Base-by-base conservation (phyloP, 148 eudicot species). In the Camellia lanceoleosa region DNA sequence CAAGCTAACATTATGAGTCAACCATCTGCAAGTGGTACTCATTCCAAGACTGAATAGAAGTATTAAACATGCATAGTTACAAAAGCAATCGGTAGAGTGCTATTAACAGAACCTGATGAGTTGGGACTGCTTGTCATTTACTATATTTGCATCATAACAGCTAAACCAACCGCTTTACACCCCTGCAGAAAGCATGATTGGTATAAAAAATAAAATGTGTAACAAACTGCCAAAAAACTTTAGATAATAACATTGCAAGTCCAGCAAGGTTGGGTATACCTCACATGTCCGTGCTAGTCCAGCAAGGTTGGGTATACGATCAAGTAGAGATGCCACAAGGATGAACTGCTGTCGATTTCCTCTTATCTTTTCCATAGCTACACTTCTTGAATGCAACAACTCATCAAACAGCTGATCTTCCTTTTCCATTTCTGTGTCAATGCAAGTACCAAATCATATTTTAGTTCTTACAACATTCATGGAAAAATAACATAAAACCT, bases 291-390 rank as follows among this genome's bases (percentile, higher is more conserved):
- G 90, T 52, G 95, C 97, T 81, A 97, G 82, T 73, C 99, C 99
- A 84, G 99, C 99, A 79, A 97, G 98, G 80, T 97, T 97, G 84
- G 99, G 99, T 87, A 97, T 89, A 60, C 99, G 98, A 86, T 97
- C 99, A 81, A 97, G 80, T 18, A 97, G 87, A 49, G 99, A 94
- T 19, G 98, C 99, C 61, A 94, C 92, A 77, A 97, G 88, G 82
- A 97, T 87, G 63, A 97, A 77, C 61, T 92, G 85, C 79, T 97
- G 99, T 72, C 95, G 84, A 78, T 90, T 89, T 72, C 92, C 91
- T 71, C 84, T 94, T 41, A 90, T 81, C 82, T 86, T 92, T 76
- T 91, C 90, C 80, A 86, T 73, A n/a, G 84, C 88, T 41, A 68
- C 55, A 74, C 82, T 82, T 91, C 92, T 90, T 64, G 97, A 88